Evolutionary conservation across 306 rosid genomes (phyloP).

Genomic region (Lithocarpus polystachyus): DNA sequence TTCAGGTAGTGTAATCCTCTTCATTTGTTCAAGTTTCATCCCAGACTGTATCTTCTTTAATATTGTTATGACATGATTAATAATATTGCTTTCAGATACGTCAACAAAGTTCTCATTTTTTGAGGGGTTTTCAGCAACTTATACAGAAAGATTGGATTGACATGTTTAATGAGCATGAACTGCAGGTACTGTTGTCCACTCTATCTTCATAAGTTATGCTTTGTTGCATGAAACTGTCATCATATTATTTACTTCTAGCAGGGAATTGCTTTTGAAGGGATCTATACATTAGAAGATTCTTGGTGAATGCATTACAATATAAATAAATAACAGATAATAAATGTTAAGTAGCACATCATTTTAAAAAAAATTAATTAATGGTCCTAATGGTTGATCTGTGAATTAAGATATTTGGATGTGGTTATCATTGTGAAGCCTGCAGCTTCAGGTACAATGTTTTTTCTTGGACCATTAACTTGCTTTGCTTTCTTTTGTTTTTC

Average conservation of each 20-base stretch:
- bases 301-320: background rate
- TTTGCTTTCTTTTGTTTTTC: background rate
- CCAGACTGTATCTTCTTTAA: background rate
- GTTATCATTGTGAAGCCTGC: background rate
- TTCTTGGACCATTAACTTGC: conserved; percentile 4
- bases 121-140: conserved; percentile 97
- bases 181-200: conserved; percentile 62
- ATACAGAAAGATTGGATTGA: conserved; percentile 97
- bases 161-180: conserved; percentile 97
- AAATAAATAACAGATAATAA: background rate
- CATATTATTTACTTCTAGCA: background rate
- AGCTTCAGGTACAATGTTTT: background rate
- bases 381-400: background rate
- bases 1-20: conserved; percentile 58
- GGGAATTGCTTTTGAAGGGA: conserved; percentile 3
- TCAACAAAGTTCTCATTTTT: conserved; percentile 95
- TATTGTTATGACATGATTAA: conserved; percentile 4
- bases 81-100: conserved; percentile 56
- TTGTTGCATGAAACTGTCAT: background rate
- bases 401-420: background rate
- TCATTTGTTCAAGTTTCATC: conserved; percentile 5
- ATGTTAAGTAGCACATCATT: too few relatives aligned
- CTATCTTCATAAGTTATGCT: background rate
- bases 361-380: background rate
- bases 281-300: background rate